These are phyloP conservation scores for Cornus florida DNA, from an alignment of 148 eudicot genomes.

Conservation along the genomic window DNA sequence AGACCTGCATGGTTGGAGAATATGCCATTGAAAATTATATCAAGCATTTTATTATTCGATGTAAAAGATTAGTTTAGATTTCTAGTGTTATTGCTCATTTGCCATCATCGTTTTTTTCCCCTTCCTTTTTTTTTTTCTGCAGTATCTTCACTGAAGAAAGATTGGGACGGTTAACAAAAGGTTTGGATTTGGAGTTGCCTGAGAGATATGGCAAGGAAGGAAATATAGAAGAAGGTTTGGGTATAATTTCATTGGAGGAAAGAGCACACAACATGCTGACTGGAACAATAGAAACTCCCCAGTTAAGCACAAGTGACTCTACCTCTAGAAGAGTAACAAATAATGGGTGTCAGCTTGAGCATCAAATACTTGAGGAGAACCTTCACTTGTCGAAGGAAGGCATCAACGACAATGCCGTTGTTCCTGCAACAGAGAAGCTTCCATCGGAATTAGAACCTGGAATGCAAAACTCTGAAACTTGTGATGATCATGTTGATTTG, in stretches of 20 bases:
- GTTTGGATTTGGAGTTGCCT: conserved; percentile 46
- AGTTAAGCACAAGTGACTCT: conserved; percentile 38
- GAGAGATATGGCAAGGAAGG: conserved; percentile 36
- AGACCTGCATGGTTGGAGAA: neutral
- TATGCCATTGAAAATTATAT: neutral
- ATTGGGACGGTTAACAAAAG: conserved; percentile 71
- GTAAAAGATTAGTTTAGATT: neutral
- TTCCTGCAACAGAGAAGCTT: conserved; percentile 39
- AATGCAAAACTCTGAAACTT: conserved; percentile 30
- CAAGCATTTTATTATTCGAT: neutral
- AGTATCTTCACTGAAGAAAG: conserved; percentile 92
- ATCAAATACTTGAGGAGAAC: conserved; percentile 33
- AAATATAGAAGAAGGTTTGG: conserved; percentile 40
- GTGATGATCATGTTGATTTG: conserved; percentile 24
- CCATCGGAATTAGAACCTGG: conserved; percentile 35
- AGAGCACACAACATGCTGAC: conserved; percentile 33
- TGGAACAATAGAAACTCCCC: conserved; percentile 43
- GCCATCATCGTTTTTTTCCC: neutral
- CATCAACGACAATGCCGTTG: conserved; percentile 26
- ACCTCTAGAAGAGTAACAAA: conserved; percentile 35
- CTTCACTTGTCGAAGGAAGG: conserved; percentile 30
- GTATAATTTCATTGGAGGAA: conserved; percentile 25
- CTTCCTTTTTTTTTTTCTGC: conserved; percentile 10
- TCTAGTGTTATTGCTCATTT: neutral
- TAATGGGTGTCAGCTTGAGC: conserved; percentile 36